phyloP scores from a whole-genome alignment of 495 filamentous ascomycete species.

The Pyrenula massariospora region DNA sequence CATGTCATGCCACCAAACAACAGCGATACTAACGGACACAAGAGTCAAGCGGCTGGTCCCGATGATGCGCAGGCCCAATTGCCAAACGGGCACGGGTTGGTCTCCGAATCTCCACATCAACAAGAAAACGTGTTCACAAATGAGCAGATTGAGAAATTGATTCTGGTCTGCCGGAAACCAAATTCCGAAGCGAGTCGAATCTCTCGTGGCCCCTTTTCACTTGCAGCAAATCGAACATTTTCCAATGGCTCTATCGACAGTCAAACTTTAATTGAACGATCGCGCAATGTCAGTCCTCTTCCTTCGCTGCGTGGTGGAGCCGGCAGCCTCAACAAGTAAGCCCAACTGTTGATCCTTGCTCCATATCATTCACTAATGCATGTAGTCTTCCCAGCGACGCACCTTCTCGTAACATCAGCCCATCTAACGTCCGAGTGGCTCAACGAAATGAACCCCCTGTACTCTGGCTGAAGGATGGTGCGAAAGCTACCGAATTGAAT shows the following conservation, averaged over 20 bases:
- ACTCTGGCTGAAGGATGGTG: neutral
- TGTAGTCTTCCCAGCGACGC: neutral
- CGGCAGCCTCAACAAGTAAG: conserved; percentile 13
- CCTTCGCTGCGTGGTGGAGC: conserved; percentile 9
- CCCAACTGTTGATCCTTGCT: conserved; percentile 13
- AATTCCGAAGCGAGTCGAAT: conserved; percentile 5
- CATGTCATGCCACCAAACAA: neutral
- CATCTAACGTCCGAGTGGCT: neutral
- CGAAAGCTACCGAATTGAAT: neutral
- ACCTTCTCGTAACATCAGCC: neutral
- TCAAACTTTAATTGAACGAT: conserved; percentile 19
- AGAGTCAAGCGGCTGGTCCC: neutral
- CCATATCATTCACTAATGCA: conserved; percentile 20
- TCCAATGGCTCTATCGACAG: conserved; percentile 45
- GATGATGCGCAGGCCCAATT: neutral
- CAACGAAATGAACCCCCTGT: neutral
- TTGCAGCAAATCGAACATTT: conserved; percentile 32
- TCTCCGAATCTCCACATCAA: neutral
- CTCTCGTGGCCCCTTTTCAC: neutral
- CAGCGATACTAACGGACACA: neutral
- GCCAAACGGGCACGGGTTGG: neutral
- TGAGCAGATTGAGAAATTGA: conserved; percentile 39
- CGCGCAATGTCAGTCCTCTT: neutral
- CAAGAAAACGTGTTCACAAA: conserved; percentile 28
- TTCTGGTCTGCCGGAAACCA: conserved; percentile 28